Conservation (phyloP, 1,284 basidiomycete species). For the Fomitopsis betulina region DNA sequence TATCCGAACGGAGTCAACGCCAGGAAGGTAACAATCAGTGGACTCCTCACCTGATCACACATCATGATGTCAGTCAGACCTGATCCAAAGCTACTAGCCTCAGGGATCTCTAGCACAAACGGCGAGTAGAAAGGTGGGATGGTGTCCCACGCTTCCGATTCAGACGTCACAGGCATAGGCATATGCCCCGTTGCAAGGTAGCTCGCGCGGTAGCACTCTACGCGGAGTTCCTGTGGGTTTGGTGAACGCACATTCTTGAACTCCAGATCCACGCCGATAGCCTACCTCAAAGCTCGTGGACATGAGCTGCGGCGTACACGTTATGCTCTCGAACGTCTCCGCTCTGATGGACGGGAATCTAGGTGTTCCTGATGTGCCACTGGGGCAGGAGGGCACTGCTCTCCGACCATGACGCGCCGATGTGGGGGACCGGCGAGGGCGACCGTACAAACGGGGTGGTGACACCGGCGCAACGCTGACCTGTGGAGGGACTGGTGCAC, state of each 20-base stretch:
- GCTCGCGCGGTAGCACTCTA: not conserved
- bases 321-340: not conserved
- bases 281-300: slow-evolving; percentile 3
- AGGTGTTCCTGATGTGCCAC: not conserved
- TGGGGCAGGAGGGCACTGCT: not conserved
- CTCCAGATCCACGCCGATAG: not conserved
- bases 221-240: not conserved
- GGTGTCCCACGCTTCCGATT: not conserved
- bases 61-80: not conserved
- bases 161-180: not conserved
- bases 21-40: not conserved
- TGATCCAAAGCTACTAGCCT: not conserved
- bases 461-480: not conserved
- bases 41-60: not conserved
- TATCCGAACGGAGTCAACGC: not conserved
- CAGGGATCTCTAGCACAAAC: not conserved
- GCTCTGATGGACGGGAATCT: not conserved
- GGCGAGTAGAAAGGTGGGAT: slow-evolving; percentile 1
- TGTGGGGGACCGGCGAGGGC: not conserved
- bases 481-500: not conserved
- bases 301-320: not conserved
- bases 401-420: not conserved
- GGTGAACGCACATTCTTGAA: not conserved
- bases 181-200: not conserved
- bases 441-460: not conserved